phyloP scores from a whole-genome alignment of 2,329 filamentous ascomycete genomes.

The Arthrobotrys iridis region DNA sequence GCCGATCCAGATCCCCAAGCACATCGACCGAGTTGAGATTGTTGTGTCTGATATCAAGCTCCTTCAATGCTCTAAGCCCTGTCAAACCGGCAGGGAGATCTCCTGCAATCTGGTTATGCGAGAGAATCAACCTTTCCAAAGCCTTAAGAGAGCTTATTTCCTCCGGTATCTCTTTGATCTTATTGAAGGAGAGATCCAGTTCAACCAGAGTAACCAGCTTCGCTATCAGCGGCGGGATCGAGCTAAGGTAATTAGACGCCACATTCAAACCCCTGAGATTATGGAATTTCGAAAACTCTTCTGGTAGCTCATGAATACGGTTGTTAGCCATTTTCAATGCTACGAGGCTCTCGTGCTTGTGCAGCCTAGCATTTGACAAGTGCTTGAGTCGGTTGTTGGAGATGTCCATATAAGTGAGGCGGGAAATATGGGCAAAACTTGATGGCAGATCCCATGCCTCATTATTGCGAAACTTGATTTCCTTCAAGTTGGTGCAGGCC shows the following conservation, averaged over 20 bases:
- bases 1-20: slow-evolving; percentile 80
- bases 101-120: slow-evolving; percentile 87
- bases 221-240: slow-evolving; percentile 86
- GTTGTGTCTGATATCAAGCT: slow-evolving; percentile 96
- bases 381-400: slow-evolving; percentile 93
- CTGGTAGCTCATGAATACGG: slow-evolving; percentile 78
- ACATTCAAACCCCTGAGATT: slow-evolving; percentile 85
- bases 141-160: slow-evolving; percentile 80
- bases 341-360: slow-evolving; percentile 77
- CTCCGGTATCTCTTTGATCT: slow-evolving; percentile 79
- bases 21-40: slow-evolving; percentile 86
- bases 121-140: slow-evolving; percentile 90
- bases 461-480: slow-evolving; percentile 96
- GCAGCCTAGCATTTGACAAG: slow-evolving; percentile 83
- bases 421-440: slow-evolving; percentile 81
- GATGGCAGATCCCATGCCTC: slow-evolving; percentile 86
- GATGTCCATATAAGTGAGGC: slow-evolving; percentile 87
- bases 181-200: slow-evolving; percentile 96
- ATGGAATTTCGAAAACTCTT: slow-evolving; percentile 83
- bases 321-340: slow-evolving; percentile 96
- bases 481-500: slow-evolving; percentile 86
- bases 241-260: slow-evolving; percentile 89
- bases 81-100: slow-evolving; percentile 77
- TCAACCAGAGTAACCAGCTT: slow-evolving; percentile 84
- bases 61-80: slow-evolving; percentile 79